Conservation (phyloP, 352 stramenopile genomes). For the Pythium inflatum region DNA sequence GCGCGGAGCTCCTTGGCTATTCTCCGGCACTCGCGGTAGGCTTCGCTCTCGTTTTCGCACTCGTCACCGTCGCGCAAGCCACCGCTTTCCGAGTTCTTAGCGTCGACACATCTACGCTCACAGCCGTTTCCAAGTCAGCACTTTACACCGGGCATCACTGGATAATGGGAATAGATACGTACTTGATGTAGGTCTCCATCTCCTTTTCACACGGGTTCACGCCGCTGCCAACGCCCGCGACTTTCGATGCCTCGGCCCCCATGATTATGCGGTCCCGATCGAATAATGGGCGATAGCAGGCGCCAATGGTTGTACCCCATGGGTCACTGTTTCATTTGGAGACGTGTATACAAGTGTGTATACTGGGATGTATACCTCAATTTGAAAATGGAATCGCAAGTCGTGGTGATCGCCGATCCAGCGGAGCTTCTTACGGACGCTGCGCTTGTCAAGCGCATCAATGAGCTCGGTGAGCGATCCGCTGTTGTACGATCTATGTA, state of each 20-base stretch:
- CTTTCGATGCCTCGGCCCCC: constrained; percentile 68
- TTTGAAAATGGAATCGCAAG: constrained; percentile 1
- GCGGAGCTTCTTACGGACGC: constrained; percentile 32
- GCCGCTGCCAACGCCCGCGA: constrained; percentile 15
- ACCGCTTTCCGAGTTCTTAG: constrained; percentile 42
- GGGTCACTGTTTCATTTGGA: neutral
- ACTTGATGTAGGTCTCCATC: constrained; percentile 82
- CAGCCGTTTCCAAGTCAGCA: too few species aligned
- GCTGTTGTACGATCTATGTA: constrained; percentile 39
- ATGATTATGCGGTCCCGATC: constrained; percentile 29
- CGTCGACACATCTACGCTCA: constrained; percentile 38
- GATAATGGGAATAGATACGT: too few species aligned
- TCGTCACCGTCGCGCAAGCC: constrained; percentile 46
- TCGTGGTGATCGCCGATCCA: constrained; percentile 21
- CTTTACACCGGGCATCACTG: too few species aligned
- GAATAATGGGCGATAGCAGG: neutral
- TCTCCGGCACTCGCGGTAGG: constrained; percentile 42
- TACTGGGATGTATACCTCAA: neutral
- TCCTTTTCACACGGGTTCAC: constrained; percentile 56
- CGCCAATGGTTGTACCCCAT: neutral
- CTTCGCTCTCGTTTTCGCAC: constrained; percentile 48
- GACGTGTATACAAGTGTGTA: constrained; percentile 3
- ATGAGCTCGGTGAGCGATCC: constrained; percentile 52
- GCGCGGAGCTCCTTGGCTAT: constrained; percentile 40
- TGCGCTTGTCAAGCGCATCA: constrained; percentile 35